phyloP scores from a whole-genome alignment of 2,329 filamentous ascomycete species.

The Pestalotiopsis sp. region DNA sequence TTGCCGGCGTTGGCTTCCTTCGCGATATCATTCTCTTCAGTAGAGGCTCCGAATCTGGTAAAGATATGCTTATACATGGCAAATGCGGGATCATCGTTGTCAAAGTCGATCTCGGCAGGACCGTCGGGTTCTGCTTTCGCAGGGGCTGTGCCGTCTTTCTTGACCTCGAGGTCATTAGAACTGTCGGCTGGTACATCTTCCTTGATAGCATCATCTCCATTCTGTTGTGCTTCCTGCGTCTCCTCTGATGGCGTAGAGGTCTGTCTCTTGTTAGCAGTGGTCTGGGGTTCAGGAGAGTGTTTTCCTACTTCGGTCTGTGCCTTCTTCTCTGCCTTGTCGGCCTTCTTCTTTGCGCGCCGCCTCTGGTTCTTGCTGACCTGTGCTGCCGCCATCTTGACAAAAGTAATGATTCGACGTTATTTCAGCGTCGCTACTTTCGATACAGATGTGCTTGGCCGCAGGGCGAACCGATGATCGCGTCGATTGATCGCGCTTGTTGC shows the following conservation, averaged over 20 bases:
- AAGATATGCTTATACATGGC: constrained; percentile 84
- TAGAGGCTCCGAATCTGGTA: constrained; percentile 71
- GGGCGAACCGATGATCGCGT: neutral
- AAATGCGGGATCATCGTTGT: constrained; percentile 76
- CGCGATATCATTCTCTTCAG: constrained; percentile 64
- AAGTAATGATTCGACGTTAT: neutral
- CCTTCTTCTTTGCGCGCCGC: constrained; percentile 92
- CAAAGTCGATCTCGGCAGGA: constrained; percentile 51
- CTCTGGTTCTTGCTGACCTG: constrained; percentile 95
- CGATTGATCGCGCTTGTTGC: neutral
- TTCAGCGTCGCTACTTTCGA: neutral
- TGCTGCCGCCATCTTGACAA: constrained; percentile 58
- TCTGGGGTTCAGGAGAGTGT: constrained; percentile 1
- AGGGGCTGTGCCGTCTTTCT: constrained; percentile 39
- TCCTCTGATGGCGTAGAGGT: constrained; percentile 25
- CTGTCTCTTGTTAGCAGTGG: constrained; percentile 15
- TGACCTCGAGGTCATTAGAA: constrained; percentile 41
- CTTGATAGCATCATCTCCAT: constrained; percentile 25
- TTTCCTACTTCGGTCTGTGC: constrained; percentile 55
- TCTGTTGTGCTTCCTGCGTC: constrained; percentile 38
- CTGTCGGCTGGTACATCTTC: constrained; percentile 28
- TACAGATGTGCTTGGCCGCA: neutral
- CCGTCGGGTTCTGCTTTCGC: constrained; percentile 46
- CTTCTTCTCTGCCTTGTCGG: constrained; percentile 86
- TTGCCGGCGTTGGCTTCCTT: constrained; percentile 70